Evolutionary conservation across 2,329 filamentous ascomycete genomes (phyloP).

Genomic region (Fusarium domesticum): DNA sequence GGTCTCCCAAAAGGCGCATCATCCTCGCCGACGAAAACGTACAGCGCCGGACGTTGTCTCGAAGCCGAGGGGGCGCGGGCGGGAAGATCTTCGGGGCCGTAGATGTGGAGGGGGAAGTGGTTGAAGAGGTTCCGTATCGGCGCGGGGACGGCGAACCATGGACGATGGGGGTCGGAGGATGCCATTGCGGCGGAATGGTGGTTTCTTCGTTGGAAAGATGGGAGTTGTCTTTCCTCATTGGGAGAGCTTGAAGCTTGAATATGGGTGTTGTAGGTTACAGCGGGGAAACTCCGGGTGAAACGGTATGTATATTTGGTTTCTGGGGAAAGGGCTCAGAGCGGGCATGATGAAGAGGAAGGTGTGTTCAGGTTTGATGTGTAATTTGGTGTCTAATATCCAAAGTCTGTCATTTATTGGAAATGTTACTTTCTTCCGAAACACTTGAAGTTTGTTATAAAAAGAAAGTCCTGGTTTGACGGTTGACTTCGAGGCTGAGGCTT

Average conservation of each 20-base stretch:
- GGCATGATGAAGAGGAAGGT: no score
- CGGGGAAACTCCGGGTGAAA: neutral
- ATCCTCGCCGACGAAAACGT: conserved; percentile 70
- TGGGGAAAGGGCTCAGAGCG: neutral
- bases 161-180: conserved; percentile 9
- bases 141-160: conserved; percentile 61
- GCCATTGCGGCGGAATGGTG: conserved; percentile 14
- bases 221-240: neutral
- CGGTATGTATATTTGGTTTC: neutral
- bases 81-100: conserved; percentile 73
- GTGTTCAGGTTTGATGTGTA: no score
- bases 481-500: no score
- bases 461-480: no score
- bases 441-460: no score
- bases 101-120: conserved; percentile 73
- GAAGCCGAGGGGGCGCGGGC: conserved; percentile 47
- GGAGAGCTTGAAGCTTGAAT: neutral
- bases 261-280: neutral
- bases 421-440: no score
- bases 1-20: conserved; percentile 61
- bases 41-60: conserved; percentile 56
- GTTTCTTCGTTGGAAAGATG: neutral
- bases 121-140: conserved; percentile 83
- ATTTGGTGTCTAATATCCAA: no score
- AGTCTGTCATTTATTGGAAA: no score